These are phyloP conservation scores for Nectriaceae sp. DNA, from an alignment of 2,329 filamentous ascomycete species.

Conservation along the genomic window DNA sequence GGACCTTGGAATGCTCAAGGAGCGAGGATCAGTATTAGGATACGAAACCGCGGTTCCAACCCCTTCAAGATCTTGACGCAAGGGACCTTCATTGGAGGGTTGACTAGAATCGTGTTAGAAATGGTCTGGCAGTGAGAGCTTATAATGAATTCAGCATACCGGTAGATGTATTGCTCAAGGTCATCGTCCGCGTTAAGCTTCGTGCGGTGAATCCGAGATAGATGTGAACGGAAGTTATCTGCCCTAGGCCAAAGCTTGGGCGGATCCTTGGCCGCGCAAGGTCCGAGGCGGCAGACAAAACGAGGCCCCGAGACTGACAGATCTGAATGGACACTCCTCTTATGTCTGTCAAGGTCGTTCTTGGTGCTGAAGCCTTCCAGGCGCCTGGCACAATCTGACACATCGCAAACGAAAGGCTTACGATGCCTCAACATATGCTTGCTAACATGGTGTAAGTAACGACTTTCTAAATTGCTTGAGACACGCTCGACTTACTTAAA, in stretches of 20 bases:
- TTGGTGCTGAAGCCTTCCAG: constrained; percentile 71
- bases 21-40: constrained; percentile 15
- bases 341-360: constrained; percentile 83
- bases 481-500: constrained; percentile 46
- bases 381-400: constrained; percentile 55
- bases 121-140: not conserved
- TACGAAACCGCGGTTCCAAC: constrained; percentile 29
- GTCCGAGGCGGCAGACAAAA: constrained; percentile 28
- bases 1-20: constrained; percentile 16
- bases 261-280: constrained; percentile 22
- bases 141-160: constrained; percentile 11
- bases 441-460: constrained; percentile 46
- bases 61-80: constrained; percentile 25
- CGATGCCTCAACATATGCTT: constrained; percentile 74
- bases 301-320: constrained; percentile 24
- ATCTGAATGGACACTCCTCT: constrained; percentile 68
- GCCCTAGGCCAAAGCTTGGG: constrained; percentile 75
- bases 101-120: constrained; percentile 1
- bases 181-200: constrained; percentile 39
- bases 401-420: constrained; percentile 65
- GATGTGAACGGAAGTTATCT: constrained; percentile 86
- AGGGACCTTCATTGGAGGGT: constrained; percentile 13
- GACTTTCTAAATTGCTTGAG: not conserved
- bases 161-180: constrained; percentile 37
- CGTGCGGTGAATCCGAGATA: constrained; percentile 65